These are phyloP conservation scores for Aspergillus latus DNA, from an alignment of 2,329 filamentous ascomycete species.

Conservation along the genomic window DNA sequence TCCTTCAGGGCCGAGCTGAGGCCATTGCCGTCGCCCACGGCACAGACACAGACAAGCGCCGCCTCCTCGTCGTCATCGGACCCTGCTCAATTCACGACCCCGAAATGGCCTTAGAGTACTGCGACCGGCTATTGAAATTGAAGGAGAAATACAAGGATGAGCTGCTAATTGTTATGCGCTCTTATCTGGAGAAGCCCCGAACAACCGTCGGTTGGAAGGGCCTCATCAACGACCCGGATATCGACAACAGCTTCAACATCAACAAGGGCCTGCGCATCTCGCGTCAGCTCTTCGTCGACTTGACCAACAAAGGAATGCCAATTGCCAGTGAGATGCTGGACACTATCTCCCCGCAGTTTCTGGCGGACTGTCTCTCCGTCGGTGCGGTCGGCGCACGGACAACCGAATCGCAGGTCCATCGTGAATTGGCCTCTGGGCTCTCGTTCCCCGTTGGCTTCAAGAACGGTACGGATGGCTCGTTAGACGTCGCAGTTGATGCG, in stretches of 20 bases:
- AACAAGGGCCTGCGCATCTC: conserved; percentile 91
- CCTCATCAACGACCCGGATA: conserved; percentile 96
- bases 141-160: conserved; percentile 88
- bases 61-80: conserved; percentile 78
- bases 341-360: conserved; percentile 95
- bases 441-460: conserved; percentile 99
- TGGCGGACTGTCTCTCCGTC: conserved; percentile 86
- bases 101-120: conserved; percentile 86
- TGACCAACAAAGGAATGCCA: conserved; percentile 90
- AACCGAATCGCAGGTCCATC: conserved; percentile 92
- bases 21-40: conserved; percentile 62
- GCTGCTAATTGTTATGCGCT: conserved; percentile 93
- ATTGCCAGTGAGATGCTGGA: conserved; percentile 97
- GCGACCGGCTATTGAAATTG: conserved; percentile 73
- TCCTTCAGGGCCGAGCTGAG: conserved; percentile 60
- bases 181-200: conserved; percentile 96
- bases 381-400: conserved; percentile 95
- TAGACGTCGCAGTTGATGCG: conserved; percentile 89
- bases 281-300: conserved; percentile 86
- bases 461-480: conserved; percentile 92
- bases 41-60: conserved; percentile 53
- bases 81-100: conserved; percentile 98
- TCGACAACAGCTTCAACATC: conserved; percentile 98
- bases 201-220: conserved; percentile 99
- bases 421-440: conserved; percentile 88